Base-by-base conservation (phyloP, 2,329 filamentous ascomycete genomes). In the Diaporthe capsici region DNA sequence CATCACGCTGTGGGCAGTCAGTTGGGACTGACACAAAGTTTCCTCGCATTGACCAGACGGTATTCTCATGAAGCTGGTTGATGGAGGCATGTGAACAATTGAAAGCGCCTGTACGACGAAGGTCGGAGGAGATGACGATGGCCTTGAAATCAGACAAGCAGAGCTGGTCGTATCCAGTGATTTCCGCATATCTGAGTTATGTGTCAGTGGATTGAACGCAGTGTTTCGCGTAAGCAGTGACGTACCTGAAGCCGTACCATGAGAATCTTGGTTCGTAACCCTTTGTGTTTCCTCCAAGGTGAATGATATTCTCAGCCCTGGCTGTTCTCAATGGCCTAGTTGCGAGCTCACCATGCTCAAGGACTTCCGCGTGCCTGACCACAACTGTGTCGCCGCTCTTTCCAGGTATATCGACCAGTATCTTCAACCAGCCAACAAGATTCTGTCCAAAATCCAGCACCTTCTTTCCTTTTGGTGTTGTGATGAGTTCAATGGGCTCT, bases 361-460 rank as follows among this genome's bases (percentile, higher is more conserved):
- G 83, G 10, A 90, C 89, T 79, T 92, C 90, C 0, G 89, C 87
- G 78, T 91, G 90, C 0, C 80, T 80, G 20, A 92, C 81, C 4
- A 82, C 84, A 31, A 91, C 84, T 22, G 81, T 83, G 4, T 84
- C 82, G 1, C 85, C 86, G 2, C 79, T 79, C 0, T 83, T 81
- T 0, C 84, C 86, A 44, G 78, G 78, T 2, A 87, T 79, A 51
- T 37, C 44, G 1, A 81, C 79, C 3, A 78, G 82, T 15, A 91
- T 78, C 0, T 82, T 81, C 1, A 90, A 72, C 78, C 85, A 84
- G 1, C 90, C 90, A 0, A 91, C 89, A 0, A 91, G 81, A 76
- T 91, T 91, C 78, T 92, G 89, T 1, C 89, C 89, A 79, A 91
- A 91, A 77, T 91, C 89, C 7, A 91, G 75, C 2, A 91, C 81